phyloP scores from a whole-genome alignment of 2,329 filamentous ascomycete genomes.

The Chaetomiaceae sp. region DNA sequence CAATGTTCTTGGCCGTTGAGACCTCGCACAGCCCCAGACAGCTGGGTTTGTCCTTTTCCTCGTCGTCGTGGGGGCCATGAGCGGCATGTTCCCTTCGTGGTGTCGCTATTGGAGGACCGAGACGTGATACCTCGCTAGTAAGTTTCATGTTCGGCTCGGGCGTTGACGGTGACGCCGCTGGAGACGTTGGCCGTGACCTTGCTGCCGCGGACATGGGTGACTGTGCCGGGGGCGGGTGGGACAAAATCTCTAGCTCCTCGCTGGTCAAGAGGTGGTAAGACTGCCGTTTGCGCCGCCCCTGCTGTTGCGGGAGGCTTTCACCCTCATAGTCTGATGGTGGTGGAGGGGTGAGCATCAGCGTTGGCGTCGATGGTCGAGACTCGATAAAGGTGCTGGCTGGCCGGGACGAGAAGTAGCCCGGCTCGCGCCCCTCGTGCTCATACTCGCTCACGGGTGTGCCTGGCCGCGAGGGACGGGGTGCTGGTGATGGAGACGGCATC shows the following conservation, averaged over 20 bases:
- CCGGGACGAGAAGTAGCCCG: background rate
- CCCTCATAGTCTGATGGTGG: background rate
- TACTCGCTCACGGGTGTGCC: slow-evolving; percentile 3
- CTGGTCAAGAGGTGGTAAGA: slow-evolving; percentile 12
- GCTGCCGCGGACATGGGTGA: slow-evolving; percentile 1
- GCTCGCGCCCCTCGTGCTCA: background rate
- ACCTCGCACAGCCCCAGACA: slow-evolving; percentile 13
- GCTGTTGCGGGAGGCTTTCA: background rate
- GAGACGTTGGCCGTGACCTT: no score
- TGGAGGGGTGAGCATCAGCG: slow-evolving; percentile 3
- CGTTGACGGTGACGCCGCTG: background rate
- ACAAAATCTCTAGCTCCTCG: slow-evolving; percentile 14
- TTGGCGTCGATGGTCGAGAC: slow-evolving; percentile 10
- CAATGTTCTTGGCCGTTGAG: background rate
- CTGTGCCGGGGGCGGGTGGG: background rate
- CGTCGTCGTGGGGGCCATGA: no score
- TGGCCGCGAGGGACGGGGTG: background rate
- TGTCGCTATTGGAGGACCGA: background rate
- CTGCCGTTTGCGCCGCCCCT: background rate
- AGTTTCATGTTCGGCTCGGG: background rate
- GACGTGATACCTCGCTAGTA: background rate
- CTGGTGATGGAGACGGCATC: slow-evolving; percentile 9
- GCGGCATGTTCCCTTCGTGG: no score
- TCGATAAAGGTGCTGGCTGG: slow-evolving; percentile 7
- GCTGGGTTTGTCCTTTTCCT: background rate